Evolutionary conservation across 31 red algal species (phyloP).

Genomic region (Porphyra umbilicalis): DNA sequence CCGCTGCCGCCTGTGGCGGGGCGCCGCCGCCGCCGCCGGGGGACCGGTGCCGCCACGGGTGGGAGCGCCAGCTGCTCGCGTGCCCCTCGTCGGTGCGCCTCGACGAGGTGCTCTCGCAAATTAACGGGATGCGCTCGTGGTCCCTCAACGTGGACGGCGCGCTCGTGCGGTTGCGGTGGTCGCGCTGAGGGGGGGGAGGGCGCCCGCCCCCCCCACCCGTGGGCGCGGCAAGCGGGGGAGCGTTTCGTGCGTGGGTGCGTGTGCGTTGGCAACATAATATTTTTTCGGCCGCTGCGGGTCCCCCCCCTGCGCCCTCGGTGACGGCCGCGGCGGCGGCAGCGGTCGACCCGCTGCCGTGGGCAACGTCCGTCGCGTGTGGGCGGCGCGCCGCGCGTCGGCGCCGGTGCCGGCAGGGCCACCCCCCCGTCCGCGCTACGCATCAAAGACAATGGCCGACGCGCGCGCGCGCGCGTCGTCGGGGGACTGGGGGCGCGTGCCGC

Average conservation of each 20-base stretch:
- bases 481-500: neutral
- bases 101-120: neutral
- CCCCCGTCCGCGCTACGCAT: neutral
- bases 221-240: neutral
- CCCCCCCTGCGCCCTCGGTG: too few relatives aligned
- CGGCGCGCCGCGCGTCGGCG: too few relatives aligned
- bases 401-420: too few relatives aligned
- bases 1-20: neutral
- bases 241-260: too few relatives aligned
- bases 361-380: too few relatives aligned
- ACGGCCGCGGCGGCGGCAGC: too few relatives aligned
- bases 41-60: neutral
- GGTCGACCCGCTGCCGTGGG: too few relatives aligned
- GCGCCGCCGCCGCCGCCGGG: neutral
- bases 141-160: neutral
- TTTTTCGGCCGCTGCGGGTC: too few relatives aligned
- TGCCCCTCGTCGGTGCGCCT: neutral
- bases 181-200: neutral
- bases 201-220: too few relatives aligned
- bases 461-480: neutral
- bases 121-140: neutral
- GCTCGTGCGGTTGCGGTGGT: neutral
- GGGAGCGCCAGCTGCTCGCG: neutral
- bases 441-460: neutral
- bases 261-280: too few relatives aligned